Percentiles rank a stretch among this genome's conserved stretches.
phyloP scores from a whole-genome alignment of 2,329 filamentous ascomycete genomes.

The Fusarium algeriense region DNA sequence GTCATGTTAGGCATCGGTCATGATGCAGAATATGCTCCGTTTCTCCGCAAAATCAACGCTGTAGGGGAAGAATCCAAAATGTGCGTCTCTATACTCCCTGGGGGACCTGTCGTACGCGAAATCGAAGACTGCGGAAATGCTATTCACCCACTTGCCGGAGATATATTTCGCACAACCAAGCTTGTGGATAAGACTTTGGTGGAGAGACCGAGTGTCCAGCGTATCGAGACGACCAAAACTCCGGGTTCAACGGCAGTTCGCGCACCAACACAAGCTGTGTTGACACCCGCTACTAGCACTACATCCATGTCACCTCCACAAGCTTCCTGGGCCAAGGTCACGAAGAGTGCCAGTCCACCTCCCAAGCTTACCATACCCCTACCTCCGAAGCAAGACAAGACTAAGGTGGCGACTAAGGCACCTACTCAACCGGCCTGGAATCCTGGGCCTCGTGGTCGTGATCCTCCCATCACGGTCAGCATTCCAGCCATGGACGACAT shows the following conservation, averaged over 20 bases:
- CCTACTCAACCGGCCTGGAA: constrained; percentile 59
- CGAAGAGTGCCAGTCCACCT: constrained; percentile 57
- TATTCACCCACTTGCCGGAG: constrained; percentile 59
- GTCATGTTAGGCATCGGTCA: constrained; percentile 72
- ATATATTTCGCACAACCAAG: constrained; percentile 67
- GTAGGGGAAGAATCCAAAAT: constrained; percentile 55
- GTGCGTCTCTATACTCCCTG: constrained; percentile 67
- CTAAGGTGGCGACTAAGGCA: constrained; percentile 33
- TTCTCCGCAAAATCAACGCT: constrained; percentile 66
- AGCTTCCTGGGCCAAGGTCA: constrained; percentile 54
- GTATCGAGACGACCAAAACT: constrained; percentile 2
- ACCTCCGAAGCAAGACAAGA: constrained; percentile 48
- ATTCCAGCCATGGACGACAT: constrained; percentile 64
- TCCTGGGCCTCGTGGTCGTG: constrained; percentile 67
- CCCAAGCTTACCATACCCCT: constrained; percentile 57
- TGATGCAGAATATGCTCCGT: constrained; percentile 70
- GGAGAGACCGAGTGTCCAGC: constrained; percentile 4
- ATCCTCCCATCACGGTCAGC: constrained; percentile 63
- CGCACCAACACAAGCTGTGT: constrained; percentile 28
- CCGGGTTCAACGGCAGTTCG: constrained; percentile 22
- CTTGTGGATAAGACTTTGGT: constrained; percentile 53
- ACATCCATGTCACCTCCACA: constrained; percentile 40
- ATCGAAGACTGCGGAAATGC: constrained; percentile 61
- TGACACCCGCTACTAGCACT: constrained; percentile 45
- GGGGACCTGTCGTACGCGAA: constrained; percentile 63